Base-by-base conservation (phyloP, 768 basidiomycete genomes). In the Tulasnella sp. region DNA sequence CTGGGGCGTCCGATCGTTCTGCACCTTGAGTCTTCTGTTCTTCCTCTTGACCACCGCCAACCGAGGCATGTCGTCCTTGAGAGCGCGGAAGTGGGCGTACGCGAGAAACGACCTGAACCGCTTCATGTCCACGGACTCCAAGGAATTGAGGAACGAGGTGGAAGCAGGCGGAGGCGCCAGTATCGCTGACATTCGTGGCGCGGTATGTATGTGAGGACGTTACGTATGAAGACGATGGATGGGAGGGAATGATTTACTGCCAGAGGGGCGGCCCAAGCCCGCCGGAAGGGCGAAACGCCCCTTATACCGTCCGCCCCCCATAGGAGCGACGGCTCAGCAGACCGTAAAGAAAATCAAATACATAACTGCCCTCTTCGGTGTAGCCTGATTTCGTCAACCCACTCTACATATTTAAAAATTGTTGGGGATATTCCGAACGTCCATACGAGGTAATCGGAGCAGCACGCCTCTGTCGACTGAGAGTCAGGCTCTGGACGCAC, bases 91-190 rank as follows among this genome's bases (percentile, higher is more conserved):
- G 64, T 37, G 28, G 64, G 64, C 64, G 64, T 69, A 69, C 8
- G 64, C 64, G 31, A 69, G 64, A 69, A 69, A 69, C 16, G 64
- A 69, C 14, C 64, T 34, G 34, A 69, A 69, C 16, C 64, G 64
- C 37, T 34, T 69, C 64, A 69, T 69, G 64, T 69, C 64, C 31
- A 69, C 64, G 5, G 64, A 69, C 64, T 69, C 64, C 64, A 69
- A 69, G 64, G 64, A 69, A 14, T 1, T 37, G 64, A 69, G 64
- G 31, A 69, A 69, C 16, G 64, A 37, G 34, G 64, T 16, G 31
- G 64, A 69, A 37, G 64, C 34, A 0, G 64, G 31, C 20, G 64
- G 31, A 69, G 64, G 64, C 64, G 64, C 64, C 28, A 34, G 31
- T 69, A 69, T 69, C 28, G 31, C 28, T 69, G 64, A 69, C 64